Percentiles rank a stretch among this genome's conserved stretches.
Evolutionary conservation across 2,329 filamentous ascomycete genomes (phyloP).

Genomic region (Leptosphaerulina australis): DNA sequence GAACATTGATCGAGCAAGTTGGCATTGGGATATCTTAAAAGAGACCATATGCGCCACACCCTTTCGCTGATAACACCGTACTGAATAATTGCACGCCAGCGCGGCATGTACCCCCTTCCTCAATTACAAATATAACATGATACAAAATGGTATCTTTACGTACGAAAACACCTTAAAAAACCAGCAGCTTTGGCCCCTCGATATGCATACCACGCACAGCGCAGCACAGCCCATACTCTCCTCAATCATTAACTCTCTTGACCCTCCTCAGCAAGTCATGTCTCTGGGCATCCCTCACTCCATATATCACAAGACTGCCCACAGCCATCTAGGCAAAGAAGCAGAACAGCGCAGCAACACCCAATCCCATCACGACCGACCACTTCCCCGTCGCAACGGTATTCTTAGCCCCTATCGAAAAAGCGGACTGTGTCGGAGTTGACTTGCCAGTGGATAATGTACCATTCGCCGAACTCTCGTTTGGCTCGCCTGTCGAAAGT

Average conservation of each 20-base stretch:
- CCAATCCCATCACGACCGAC: not conserved
- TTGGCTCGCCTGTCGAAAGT: not conserved
- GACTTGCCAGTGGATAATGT: not conserved
- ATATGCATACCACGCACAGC: not conserved
- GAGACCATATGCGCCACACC: not conserved
- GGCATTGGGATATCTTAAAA: slow-evolving; percentile 9
- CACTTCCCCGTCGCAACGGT: not conserved
- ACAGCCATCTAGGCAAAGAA: slow-evolving; percentile 3
- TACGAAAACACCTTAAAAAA: not conserved
- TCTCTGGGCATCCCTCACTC: not conserved
- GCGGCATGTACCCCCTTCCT: not conserved
- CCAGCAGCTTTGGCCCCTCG: not conserved
- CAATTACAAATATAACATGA: not conserved
- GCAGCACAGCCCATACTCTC: not conserved
- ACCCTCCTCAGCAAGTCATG: not conserved
- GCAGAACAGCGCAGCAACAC: slow-evolving; percentile 4
- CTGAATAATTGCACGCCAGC: not conserved
- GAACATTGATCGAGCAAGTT: not conserved
- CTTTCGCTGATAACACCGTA: not conserved
- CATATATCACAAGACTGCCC: not conserved
- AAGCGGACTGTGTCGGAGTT: not conserved
- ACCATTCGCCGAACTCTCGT: not conserved
- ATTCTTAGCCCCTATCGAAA: slow-evolving; percentile 10
- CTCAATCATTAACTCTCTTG: not conserved
- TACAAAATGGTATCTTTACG: not conserved